phyloP scores from a whole-genome alignment of 2,329 filamentous ascomycete species.

The Allantophomopsis lycopodina region DNA sequence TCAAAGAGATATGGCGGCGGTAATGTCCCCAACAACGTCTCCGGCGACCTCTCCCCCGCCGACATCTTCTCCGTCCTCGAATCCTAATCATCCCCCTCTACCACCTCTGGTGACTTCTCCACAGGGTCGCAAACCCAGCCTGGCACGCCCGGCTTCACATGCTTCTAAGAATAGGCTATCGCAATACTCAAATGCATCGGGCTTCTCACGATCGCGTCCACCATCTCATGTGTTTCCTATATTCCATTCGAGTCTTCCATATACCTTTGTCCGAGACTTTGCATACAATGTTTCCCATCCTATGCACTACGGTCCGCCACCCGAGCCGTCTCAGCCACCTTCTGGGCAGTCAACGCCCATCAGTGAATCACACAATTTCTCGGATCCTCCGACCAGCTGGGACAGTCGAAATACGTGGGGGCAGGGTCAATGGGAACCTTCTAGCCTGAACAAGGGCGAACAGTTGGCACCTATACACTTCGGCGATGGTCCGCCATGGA shows the following conservation, averaged over 20 bases:
- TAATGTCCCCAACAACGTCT: conserved; percentile 41
- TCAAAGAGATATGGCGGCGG: conserved; percentile 20
- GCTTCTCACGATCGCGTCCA: conserved; percentile 58
- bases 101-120: conserved; percentile 44
- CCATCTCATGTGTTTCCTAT: conserved; percentile 70
- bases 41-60: conserved; percentile 37
- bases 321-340: conserved; percentile 52
- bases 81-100: conserved; percentile 37
- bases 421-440: conserved; percentile 20
- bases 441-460: conserved; percentile 44
- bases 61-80: conserved; percentile 26
- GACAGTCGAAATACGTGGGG: conserved; percentile 52
- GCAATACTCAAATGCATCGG: conserved; percentile 65
- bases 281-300: conserved; percentile 75
- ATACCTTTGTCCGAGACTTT: conserved; percentile 90
- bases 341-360: conserved; percentile 76
- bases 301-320: conserved; percentile 86
- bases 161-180: conserved; percentile 72
- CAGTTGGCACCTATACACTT: conserved; percentile 75
- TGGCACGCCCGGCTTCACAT: conserved; percentile 58
- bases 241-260: conserved; percentile 74
- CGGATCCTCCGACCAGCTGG: conserved; percentile 67
- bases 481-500: conserved; percentile 81
- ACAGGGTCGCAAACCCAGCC: conserved; percentile 37
- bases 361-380: conserved; percentile 65